A percentile compares a stretch with the other conserved stretches of the same genome.
These are phyloP conservation scores for Starmerella sirachaensis DNA, from an alignment of 805 yeast species.

Conservation along the genomic window DNA sequence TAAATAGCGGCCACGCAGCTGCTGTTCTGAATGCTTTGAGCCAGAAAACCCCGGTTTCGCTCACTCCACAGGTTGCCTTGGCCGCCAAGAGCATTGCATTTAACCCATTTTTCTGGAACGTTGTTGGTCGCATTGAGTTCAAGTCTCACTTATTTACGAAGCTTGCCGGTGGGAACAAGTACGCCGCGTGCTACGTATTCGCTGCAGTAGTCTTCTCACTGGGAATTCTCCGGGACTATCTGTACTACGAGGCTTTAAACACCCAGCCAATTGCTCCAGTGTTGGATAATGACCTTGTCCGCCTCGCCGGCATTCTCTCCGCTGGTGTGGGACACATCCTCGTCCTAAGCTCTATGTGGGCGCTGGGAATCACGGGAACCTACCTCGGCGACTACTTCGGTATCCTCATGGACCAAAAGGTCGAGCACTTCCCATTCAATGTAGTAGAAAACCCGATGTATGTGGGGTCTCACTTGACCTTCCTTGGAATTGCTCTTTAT, in stretches of 20 bases:
- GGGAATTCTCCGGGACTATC: conserved; percentile 71
- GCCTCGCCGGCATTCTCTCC: conserved; percentile 40
- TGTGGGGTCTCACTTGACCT: conserved; percentile 78
- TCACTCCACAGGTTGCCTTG: conserved; percentile 13
- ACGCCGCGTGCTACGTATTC: conserved; percentile 69
- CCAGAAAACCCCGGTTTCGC: conserved; percentile 1
- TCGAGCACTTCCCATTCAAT: conserved; percentile 87
- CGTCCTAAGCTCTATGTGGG: conserved; percentile 78
- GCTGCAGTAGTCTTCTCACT: conserved; percentile 75
- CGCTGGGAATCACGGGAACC: conserved; percentile 90
- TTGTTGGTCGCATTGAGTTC: conserved; percentile 79
- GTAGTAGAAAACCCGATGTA: conserved; percentile 93
- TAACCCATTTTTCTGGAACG: conserved; percentile 94
- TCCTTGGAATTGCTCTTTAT: conserved; percentile 81
- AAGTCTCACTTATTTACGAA: conserved; percentile 65
- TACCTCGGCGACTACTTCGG: conserved; percentile 97
- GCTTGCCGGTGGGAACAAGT: conserved; percentile 51
- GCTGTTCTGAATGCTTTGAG: background rate
- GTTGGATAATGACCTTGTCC: conserved; percentile 32
- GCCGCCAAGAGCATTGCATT: conserved; percentile 44
- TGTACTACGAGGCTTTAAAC: conserved; percentile 54
- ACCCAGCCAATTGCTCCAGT: conserved; percentile 57
- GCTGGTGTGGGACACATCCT: conserved; percentile 67
- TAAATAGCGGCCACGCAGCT: background rate
- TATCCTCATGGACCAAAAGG: conserved; percentile 79